phyloP scores from a whole-genome alignment of 192 early-diverging fungal species.

The Pecoramyces ruminantium region DNA sequence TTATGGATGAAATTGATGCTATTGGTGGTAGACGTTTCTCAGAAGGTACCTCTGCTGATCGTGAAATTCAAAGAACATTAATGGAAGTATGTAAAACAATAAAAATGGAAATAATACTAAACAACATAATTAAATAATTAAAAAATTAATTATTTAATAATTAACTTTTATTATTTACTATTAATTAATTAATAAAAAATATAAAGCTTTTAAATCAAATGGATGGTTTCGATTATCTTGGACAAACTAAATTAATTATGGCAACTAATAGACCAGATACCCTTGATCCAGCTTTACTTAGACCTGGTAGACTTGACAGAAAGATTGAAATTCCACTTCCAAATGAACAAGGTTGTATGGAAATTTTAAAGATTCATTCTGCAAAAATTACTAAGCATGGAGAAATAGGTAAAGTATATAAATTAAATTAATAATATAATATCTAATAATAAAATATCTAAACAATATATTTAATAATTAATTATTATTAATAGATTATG shows the following conservation, averaged over 20 bases:
- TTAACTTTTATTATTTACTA: too few relatives aligned
- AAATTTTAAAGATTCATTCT: slow-evolving; percentile 96
- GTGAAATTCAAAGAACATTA: slow-evolving; percentile 96
- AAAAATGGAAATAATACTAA: too few relatives aligned
- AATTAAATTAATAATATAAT: too few relatives aligned
- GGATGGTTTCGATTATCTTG: slow-evolving; percentile 98
- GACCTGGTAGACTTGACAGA: slow-evolving; percentile 91
- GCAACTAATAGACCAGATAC: slow-evolving; percentile 98
- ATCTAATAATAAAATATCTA: too few relatives aligned
- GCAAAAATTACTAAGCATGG: slow-evolving; percentile 85
- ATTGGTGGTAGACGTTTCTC: slow-evolving; percentile 97
- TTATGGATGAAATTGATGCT: slow-evolving; percentile 99
- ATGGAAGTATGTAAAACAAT: slow-evolving; percentile 55
- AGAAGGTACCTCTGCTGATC: slow-evolving; percentile 99
- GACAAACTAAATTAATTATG: slow-evolving; percentile 98
- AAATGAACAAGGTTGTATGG: slow-evolving; percentile 91
- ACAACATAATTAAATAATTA: too few relatives aligned
- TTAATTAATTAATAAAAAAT: too few relatives aligned
- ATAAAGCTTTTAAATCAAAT: slow-evolving; percentile 81
- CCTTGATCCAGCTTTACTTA: slow-evolving; percentile 88
- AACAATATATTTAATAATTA: too few relatives aligned
- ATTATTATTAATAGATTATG: slow-evolving; percentile 82
- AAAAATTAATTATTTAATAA: too few relatives aligned
- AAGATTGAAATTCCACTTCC: slow-evolving; percentile 99
- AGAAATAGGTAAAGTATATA: slow-evolving; percentile 82